Base-by-base conservation (phyloP, 2,329 filamentous ascomycete genomes). In the Chaetomiaceae sp. region DNA sequence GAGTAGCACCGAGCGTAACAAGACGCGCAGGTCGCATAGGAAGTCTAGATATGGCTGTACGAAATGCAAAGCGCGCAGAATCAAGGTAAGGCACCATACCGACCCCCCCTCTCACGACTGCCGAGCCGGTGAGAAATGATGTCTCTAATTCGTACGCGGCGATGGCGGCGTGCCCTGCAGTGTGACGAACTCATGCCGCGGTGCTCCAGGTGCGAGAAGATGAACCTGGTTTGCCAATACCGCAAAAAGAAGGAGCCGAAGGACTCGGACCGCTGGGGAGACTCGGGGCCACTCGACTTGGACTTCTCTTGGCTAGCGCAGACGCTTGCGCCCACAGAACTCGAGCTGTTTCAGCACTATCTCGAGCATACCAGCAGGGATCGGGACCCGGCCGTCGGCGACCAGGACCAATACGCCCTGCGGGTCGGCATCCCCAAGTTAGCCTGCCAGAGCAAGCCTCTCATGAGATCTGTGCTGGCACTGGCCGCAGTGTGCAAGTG, bases 391-490 rank as follows among this genome's bases (percentile, higher is more conserved):
- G 65, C 72, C 0, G 66, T 67, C 25, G 72, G 71, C 18, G 44
- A 63, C 1, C 63, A 69, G 1, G 73, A 75, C 41, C 61, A 69
- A 13, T 72, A 73, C 34, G 67, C 71, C 0, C 55, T 75, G 1
- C 67, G 71, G 10, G 64, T 74, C 6, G 69, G 72, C 0, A 69
- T 75, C 25, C 73, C 73, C 0, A 73, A 69, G 16, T 60, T 75
- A 0, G 73, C 73, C 0, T 69, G 73, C 42, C 59, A 62, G 5
- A 70, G 67, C 53, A 66, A 64, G 10, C 64, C 68, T 1, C 65
- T 75, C 2, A 73, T 75, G 71, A 66, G 64, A 33, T 74, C 73
- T 0, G 63, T 75, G 4, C 60, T 75, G 0, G 71, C 73, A 2
- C 59, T 75, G 2, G 68, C 72, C 0, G 72, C 72, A 2, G 66